These are phyloP conservation scores for Pythium aristosporum DNA, from an alignment of 352 stramenopile species.

Conservation along the genomic window DNA sequence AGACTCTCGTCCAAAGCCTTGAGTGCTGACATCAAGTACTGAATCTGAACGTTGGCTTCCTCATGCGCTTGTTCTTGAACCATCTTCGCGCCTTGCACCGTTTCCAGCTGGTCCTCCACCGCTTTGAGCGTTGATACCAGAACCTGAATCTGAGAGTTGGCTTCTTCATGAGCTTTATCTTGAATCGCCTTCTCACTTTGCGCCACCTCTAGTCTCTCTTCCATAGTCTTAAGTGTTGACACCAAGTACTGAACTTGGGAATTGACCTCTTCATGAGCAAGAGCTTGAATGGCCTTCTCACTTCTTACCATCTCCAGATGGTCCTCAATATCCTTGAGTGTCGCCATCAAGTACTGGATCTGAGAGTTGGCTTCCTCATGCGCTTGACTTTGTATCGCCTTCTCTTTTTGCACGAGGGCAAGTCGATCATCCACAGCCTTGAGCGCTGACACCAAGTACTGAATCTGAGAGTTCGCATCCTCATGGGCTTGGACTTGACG, in stretches of 20 bases:
- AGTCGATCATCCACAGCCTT: neutral
- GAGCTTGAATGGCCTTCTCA: neutral
- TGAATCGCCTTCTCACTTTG: neutral
- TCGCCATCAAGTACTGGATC: constrained; percentile 2
- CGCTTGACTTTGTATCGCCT: neutral
- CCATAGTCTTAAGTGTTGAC: too few species aligned
- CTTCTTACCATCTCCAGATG: neutral
- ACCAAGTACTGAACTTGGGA: constrained; percentile 1
- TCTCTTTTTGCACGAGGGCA: neutral
- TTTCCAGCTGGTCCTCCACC: constrained; percentile 1
- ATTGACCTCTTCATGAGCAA: constrained; percentile 4
- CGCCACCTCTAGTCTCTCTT: neutral
- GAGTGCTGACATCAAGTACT: neutral
- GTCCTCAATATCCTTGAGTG: too few species aligned
- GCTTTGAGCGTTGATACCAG: neutral
- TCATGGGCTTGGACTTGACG: neutral
- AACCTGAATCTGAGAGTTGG: neutral
- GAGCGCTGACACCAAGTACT: constrained; percentile 1
- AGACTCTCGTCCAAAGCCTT: neutral
- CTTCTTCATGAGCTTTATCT: neutral
- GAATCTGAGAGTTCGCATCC: neutral
- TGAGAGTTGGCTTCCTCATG: constrained; percentile 4
- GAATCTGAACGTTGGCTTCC: neutral
- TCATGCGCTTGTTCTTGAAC: neutral
- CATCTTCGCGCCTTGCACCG: neutral